Evolutionary conservation across 2,329 filamentous ascomycete genomes (phyloP), one percentile per base, ranked within the genome.

Genomic region (Neoarthrinium moseri): DNA sequence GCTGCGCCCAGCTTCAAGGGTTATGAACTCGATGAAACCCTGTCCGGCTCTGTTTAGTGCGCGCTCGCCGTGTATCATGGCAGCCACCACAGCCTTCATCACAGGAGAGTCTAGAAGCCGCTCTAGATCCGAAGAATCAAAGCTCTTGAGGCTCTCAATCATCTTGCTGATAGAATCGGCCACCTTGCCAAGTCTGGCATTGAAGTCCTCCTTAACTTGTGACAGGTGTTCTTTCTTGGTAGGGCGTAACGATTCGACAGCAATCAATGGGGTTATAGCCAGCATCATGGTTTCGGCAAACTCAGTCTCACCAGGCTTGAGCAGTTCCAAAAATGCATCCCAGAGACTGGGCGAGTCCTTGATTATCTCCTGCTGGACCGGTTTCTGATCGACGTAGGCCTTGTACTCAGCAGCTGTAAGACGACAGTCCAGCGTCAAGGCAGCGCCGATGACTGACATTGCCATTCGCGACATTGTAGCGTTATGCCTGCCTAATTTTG

Each of bases 1-100:
- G 29, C 68, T 66, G 40, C 78, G 75, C 17, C 69, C 71, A 26
- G 72, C 62, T 63, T 95, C 83, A 7, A 80, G 80, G 27, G 89
- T 94, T 56, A 92, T 81, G 27, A 83, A 83, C 65, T 96, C 96
- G 53, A 97, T 78, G 22, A 97, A 72, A 54, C 91, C 87, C 6
- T 91, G 80, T 1, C 88, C 85, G 13, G 89, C 86, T 61, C 91
- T 86, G 50, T 89, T 90, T 26, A 94, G 84, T 47, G 84, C 78
- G 46, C 87, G 74, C 54, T 95, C 86, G 13, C 89, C 88, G 34
- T 91, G 91, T 46, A 96, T 83, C 6, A 96, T 80, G 15, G 89
- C 78, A 4, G 86, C 85, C 36, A 96, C 82, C 33, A 96, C 77
- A 29, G 88, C 82, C 53, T 85, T 83, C 49, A 89, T 86, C 6